Evolutionary conservation across 176 grass and related monocot genomes (phyloP).

Genomic region (Avena sativa): DNA sequence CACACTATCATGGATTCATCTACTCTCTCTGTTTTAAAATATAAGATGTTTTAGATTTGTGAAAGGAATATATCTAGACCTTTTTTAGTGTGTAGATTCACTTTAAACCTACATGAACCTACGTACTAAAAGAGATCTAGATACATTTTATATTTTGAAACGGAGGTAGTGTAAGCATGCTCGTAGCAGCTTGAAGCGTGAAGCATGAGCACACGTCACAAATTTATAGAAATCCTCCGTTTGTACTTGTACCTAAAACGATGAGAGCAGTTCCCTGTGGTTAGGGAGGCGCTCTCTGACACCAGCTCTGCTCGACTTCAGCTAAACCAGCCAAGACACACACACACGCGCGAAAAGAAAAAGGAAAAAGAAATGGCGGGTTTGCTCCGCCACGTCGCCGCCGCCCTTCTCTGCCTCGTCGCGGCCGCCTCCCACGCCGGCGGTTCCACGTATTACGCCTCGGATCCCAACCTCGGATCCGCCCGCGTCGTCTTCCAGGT

Average conservation of each 20-base stretch:
- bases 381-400: slow-evolving; percentile 23
- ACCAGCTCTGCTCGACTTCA: background rate
- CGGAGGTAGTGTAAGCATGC: background rate
- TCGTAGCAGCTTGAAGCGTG: background rate
- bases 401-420: slow-evolving; percentile 37
- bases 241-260: background rate
- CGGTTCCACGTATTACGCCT: slow-evolving; percentile 53
- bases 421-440: slow-evolving; percentile 21
- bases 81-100: too few relatives aligned
- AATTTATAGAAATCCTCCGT: background rate
- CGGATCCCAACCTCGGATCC: slow-evolving; percentile 72
- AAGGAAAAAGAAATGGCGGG: slow-evolving; percentile 15
- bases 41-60: too few relatives aligned
- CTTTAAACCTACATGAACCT: too few relatives aligned
- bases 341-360: background rate
- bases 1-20: background rate
- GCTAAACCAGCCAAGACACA: background rate
- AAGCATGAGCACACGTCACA: background rate
- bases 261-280: background rate
- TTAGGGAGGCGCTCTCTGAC: background rate
- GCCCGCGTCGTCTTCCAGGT: slow-evolving; percentile 98
- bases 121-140: too few relatives aligned
- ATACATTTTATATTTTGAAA: too few relatives aligned
- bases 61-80: too few relatives aligned
- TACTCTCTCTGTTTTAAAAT: too few relatives aligned